Percentiles rank a stretch among this genome's conserved stretches.
These are phyloP conservation scores for Trametes versicolor DNA, from an alignment of 1,284 basidiomycete genomes.

Conservation along the genomic window DNA sequence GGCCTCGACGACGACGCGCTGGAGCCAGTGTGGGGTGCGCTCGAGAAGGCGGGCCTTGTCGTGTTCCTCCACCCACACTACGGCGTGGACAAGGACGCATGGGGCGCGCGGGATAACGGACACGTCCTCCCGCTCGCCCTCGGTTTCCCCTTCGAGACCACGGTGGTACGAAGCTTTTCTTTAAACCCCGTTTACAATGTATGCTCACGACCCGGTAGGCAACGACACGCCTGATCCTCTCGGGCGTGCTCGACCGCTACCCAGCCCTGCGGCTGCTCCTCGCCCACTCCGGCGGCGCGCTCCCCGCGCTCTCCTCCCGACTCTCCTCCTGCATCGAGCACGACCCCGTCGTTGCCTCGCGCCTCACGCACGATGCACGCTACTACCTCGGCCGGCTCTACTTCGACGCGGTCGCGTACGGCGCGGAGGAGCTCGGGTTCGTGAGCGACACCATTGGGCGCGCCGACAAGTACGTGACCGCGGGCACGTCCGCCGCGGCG, in stretches of 20 bases:
- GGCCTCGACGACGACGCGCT: conserved; percentile 83
- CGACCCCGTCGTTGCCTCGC: conserved; percentile 78
- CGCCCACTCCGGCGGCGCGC: conserved; percentile 86
- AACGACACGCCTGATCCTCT: conserved; percentile 80
- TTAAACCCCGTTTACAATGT: conserved; percentile 13
- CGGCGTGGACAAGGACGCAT: conserved; percentile 71
- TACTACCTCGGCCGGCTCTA: conserved; percentile 84
- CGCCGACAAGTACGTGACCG: conserved; percentile 57
- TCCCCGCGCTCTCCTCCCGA: conserved; percentile 83
- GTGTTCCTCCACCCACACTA: conserved; percentile 89
- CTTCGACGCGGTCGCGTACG: conserved; percentile 87
- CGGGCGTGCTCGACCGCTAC: conserved; percentile 82
- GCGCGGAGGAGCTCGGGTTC: conserved; percentile 83
- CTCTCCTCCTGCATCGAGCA: conserved; percentile 86
- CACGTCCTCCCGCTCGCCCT: conserved; percentile 88
- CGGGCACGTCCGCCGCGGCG: conserved; percentile 46
- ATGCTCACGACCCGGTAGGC: conserved; percentile 56
- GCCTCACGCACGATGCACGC: conserved; percentile 84
- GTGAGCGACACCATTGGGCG: conserved; percentile 76
- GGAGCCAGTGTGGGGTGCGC: conserved; percentile 81
- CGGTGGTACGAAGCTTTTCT: conserved; percentile 64
- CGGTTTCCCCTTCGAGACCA: conserved; percentile 91
- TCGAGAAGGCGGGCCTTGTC: conserved; percentile 72
- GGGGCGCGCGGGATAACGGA: conserved; percentile 81
- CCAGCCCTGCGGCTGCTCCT: conserved; percentile 79